Percentiles rank a stretch among this genome's conserved stretches.
phyloP scores from a whole-genome alignment of 2,329 filamentous ascomycete genomes.

The Fusarium neocosmosporiellum region DNA sequence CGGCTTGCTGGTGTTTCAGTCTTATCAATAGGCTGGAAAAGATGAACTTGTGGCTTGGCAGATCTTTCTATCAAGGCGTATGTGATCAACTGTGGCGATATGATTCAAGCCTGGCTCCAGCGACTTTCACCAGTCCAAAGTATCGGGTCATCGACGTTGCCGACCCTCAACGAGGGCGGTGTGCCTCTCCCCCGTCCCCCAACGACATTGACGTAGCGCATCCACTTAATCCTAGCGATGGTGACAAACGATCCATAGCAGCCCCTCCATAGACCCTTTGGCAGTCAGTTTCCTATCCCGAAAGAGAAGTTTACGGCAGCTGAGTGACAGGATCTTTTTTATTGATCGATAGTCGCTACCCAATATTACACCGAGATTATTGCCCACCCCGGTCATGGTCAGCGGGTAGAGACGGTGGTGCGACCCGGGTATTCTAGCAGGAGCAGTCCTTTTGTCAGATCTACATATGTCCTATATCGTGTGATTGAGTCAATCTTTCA shows the following conservation, averaged over 20 bases:
- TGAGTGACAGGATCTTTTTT: not conserved
- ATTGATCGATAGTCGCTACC: not conserved
- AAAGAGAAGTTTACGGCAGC: not conserved
- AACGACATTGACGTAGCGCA: not conserved
- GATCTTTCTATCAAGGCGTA: not conserved
- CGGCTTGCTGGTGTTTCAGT: not conserved
- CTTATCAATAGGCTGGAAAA: not conserved
- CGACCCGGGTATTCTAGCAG: not conserved
- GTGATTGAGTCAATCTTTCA: not conserved
- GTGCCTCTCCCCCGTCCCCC: too few species aligned
- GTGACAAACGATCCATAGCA: not conserved
- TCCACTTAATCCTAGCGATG: not conserved
- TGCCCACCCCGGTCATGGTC: not conserved
- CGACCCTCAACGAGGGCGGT: not conserved
- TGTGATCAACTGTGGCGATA: not conserved
- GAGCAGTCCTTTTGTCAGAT: not conserved
- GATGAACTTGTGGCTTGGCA: not conserved
- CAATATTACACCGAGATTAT: not conserved
- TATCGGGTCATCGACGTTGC: not conserved
- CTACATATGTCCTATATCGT: not conserved
- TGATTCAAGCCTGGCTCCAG: not conserved
- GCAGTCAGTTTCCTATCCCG: not conserved
- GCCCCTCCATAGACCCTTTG: not conserved
- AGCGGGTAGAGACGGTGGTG: not conserved
- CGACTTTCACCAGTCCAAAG: not conserved